Percentiles rank a stretch among this genome's conserved stretches.
phyloP scores from a whole-genome alignment of 192 early-diverging fungal genomes.

The Umbelopsis sp. region DNA sequence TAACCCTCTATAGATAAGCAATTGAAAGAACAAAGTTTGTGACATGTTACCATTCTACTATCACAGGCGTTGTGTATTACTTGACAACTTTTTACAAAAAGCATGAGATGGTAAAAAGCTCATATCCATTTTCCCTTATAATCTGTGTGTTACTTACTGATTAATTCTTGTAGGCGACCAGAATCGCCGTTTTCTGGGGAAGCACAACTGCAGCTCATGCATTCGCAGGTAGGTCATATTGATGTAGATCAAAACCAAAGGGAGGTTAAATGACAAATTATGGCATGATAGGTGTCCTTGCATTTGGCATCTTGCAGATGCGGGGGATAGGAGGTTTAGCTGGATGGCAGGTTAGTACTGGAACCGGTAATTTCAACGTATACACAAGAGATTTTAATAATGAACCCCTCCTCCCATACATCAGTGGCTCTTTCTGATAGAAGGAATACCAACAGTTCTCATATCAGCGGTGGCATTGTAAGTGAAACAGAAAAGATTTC shows the following conservation, averaged over 20 bases:
- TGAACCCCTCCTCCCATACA: not conserved
- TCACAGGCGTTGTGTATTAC: conserved; percentile 27
- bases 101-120: conserved; percentile 22
- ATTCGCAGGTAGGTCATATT: conserved; percentile 11
- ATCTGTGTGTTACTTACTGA: not conserved
- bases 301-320: conserved; percentile 35
- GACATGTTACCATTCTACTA: not conserved
- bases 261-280: not conserved
- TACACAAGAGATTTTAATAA: not conserved
- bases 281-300: conserved; percentile 23
- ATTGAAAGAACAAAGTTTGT: not conserved
- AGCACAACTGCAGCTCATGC: conserved; percentile 38
- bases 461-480: conserved; percentile 30
- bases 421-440: conserved; percentile 36
- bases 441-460: conserved; percentile 37
- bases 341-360: conserved; percentile 26
- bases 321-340: conserved; percentile 27
- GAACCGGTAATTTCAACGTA: not conserved
- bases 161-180: conserved; percentile 12
- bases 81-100: conserved; percentile 38
- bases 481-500: not conserved
- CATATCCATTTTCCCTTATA: not conserved
- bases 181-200: conserved; percentile 38
- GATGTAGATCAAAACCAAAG: not conserved
- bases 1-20: not conserved